Conservation (phyloP, 495 filamentous ascomycete species). For the Neurospora hispaniola region DNA sequence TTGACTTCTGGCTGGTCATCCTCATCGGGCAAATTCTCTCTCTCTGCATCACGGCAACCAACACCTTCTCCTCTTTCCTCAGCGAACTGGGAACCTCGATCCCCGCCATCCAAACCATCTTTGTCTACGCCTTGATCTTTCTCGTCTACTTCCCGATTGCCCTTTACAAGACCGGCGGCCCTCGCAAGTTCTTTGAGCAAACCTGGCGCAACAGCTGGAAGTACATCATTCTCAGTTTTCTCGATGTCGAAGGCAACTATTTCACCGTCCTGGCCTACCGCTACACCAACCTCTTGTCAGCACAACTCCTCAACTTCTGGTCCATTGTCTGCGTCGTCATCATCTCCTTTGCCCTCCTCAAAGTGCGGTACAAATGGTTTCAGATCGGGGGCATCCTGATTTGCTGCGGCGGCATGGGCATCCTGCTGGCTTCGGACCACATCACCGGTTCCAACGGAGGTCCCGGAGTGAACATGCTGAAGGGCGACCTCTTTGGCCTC, state of each 20-base stretch:
- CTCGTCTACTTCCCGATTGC: constrained; percentile 74
- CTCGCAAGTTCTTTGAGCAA: constrained; percentile 54
- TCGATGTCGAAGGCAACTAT: constrained; percentile 96
- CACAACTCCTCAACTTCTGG: constrained; percentile 98
- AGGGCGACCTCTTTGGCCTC: constrained; percentile 87
- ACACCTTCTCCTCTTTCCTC: constrained; percentile 78
- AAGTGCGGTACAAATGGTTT: constrained; percentile 75
- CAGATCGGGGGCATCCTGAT: constrained; percentile 81
- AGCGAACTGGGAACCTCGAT: constrained; percentile 59
- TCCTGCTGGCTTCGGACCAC: constrained; percentile 82
- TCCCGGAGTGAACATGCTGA: constrained; percentile 58
- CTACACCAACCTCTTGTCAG: constrained; percentile 82
- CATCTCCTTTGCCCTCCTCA: constrained; percentile 70
- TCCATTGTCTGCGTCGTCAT: constrained; percentile 87
- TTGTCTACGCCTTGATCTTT: constrained; percentile 83
- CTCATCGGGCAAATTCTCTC: constrained; percentile 76
- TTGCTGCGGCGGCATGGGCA: constrained; percentile 85
- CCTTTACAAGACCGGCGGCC: constrained; percentile 63
- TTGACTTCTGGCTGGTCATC: constrained; percentile 79
- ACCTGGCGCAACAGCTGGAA: constrained; percentile 72
- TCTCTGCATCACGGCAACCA: constrained; percentile 79
- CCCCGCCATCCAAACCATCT: constrained; percentile 93
- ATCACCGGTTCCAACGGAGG: constrained; percentile 58
- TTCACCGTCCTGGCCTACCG: constrained; percentile 91
- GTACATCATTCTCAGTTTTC: constrained; percentile 84